Conservation (phyloP, 257 asterid genomes). For the Scutellaria barbata region DNA sequence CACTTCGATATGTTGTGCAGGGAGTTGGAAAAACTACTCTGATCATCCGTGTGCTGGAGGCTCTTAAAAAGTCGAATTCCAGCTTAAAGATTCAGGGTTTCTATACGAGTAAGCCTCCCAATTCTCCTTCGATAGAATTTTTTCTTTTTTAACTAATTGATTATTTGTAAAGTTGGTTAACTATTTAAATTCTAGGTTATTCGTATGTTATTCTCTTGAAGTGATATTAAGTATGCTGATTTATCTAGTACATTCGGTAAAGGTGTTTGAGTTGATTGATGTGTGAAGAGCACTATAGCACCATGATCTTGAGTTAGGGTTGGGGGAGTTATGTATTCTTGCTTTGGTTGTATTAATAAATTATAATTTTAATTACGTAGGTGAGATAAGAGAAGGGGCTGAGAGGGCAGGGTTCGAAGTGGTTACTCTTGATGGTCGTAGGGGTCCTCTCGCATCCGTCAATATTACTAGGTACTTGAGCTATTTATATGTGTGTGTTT, state of each 20-base stretch:
- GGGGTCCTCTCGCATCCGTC: slow-evolving; percentile 70
- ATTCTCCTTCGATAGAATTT: not conserved
- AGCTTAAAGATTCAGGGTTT: slow-evolving; percentile 77
- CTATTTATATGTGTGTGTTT: not conserved
- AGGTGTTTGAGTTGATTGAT: not conserved
- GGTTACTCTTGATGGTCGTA: slow-evolving; percentile 74
- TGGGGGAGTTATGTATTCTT: not conserved
- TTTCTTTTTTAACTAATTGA: not conserved
- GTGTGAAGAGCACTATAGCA: not conserved
- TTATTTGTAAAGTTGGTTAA: slow-evolving; percentile 11
- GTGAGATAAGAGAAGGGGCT: slow-evolving; percentile 79
- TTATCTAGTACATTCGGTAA: not conserved
- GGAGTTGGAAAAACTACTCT: slow-evolving; percentile 91
- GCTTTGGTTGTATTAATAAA: slow-evolving; percentile 9
- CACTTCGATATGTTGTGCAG: slow-evolving; percentile 37
- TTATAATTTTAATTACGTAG: slow-evolving; percentile 38
- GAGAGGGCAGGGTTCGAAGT: slow-evolving; percentile 86
- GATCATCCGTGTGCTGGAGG: slow-evolving; percentile 67
- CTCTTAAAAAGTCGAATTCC: slow-evolving; percentile 61
- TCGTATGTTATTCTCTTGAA: not conserved
- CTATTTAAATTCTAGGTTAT: not conserved
- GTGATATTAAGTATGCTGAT: not conserved
- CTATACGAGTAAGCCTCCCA: slow-evolving; percentile 64
- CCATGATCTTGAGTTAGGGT: slow-evolving; percentile 7
- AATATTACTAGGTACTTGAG: slow-evolving; percentile 51